These are phyloP conservation scores for Dothideomycetes sp. DNA, from an alignment of 2,329 filamentous ascomycete species.

Conservation along the genomic window DNA sequence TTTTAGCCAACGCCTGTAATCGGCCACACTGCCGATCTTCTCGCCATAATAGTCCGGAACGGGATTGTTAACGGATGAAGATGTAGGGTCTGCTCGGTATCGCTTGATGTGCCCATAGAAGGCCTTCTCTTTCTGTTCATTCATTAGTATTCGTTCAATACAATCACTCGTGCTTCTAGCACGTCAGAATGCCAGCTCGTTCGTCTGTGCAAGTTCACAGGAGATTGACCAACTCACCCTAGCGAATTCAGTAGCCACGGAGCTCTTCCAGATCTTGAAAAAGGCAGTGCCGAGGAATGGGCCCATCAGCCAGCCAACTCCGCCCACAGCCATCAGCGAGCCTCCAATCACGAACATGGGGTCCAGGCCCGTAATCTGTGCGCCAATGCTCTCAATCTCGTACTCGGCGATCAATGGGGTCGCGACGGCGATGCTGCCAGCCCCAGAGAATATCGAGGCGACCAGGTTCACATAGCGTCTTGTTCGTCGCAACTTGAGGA, in stretches of 20 bases:
- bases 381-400: conserved; percentile 55
- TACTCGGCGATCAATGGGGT: conserved; percentile 57
- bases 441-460: conserved; percentile 58
- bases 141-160: conserved; percentile 7
- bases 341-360: conserved; percentile 77
- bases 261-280: conserved; percentile 67
- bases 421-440: conserved; percentile 51
- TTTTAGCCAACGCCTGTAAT: conserved; percentile 92
- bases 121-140: conserved; percentile 69
- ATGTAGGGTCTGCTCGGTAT: conserved; percentile 81
- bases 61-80: conserved; percentile 82
- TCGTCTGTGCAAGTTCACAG: too few species aligned
- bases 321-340: conserved; percentile 63
- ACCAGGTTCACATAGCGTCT: conserved; percentile 74
- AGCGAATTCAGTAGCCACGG: conserved; percentile 61
- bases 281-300: conserved; percentile 69
- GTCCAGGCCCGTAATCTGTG: conserved; percentile 69
- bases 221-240: conserved; percentile 43
- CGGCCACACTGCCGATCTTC: conserved; percentile 87
- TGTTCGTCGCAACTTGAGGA: conserved; percentile 80
- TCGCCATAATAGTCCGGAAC: conserved; percentile 98
- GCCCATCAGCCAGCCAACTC: conserved; percentile 79
- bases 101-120: conserved; percentile 89
- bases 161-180: too few species aligned
- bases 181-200: too few species aligned